Evolutionary conservation across 1,284 basidiomycete species (phyloP).

Genomic region (Puccinia polysora): DNA sequence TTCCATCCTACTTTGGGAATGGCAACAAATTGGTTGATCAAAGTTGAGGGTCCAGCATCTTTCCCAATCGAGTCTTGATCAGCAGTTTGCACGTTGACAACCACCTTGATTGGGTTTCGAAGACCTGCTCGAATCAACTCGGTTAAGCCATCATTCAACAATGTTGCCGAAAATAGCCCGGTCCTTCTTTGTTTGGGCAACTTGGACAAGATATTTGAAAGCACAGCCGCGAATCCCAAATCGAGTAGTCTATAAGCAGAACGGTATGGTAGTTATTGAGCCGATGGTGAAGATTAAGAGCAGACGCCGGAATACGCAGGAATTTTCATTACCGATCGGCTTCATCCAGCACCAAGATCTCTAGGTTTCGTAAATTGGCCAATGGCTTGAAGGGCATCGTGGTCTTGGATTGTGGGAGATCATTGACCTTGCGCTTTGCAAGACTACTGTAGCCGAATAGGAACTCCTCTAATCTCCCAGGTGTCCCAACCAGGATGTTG

Average conservation of each 20-base stretch:
- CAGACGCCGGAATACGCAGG: not conserved
- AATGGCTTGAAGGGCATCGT: constrained; percentile 55
- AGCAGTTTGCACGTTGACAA: constrained; percentile 68
- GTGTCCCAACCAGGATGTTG: constrained; percentile 85
- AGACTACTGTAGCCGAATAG: constrained; percentile 59
- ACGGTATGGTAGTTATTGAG: not conserved
- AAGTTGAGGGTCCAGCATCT: constrained; percentile 8
- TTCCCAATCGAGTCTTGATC: constrained; percentile 17
- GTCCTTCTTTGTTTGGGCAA: constrained; percentile 94
- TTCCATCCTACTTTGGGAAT: constrained; percentile 73
- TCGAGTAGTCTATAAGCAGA: constrained; percentile 65
- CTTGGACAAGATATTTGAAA: constrained; percentile 76
- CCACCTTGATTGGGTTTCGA: constrained; percentile 85
- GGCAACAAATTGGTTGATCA: constrained; percentile 61
- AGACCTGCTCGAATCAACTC: constrained; percentile 87
- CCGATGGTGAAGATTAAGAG: constrained; percentile 12
- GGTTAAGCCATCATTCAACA: constrained; percentile 85
- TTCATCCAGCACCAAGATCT: constrained; percentile 90
- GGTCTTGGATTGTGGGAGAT: constrained; percentile 29
- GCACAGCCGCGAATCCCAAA: constrained; percentile 70
- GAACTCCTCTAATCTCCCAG: constrained; percentile 92
- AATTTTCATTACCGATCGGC: constrained; percentile 67
- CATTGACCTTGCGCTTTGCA: constrained; percentile 44
- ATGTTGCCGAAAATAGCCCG: constrained; percentile 96
- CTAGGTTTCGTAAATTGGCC: constrained; percentile 69